Evolutionary conservation across 768 basidiomycete genomes (phyloP), one percentile per base, ranked within the genome.

Genomic region (Kwoniella sp.): DNA sequence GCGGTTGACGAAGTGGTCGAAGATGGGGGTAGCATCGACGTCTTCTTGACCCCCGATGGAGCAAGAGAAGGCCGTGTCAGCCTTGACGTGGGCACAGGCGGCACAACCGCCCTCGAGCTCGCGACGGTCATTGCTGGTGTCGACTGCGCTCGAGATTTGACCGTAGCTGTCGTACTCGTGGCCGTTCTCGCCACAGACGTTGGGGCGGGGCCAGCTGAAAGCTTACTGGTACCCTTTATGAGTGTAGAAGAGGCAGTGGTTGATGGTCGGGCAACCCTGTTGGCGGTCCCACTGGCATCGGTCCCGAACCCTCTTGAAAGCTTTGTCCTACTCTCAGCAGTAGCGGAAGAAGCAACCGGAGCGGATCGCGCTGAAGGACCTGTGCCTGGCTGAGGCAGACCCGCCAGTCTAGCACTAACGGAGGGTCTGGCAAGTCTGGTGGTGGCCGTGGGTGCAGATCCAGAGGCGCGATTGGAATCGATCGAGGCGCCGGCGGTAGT

Each of bases 101-200:
- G 5, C 45, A 13, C 41, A 12, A 20, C 31, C 20, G 55, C 22
- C 48, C 34, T 41, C 31, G 58, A 2, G n/a, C 30, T 31, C 25
- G 50, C 29, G 23, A 51, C 28, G 34, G 55, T 61, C 31, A 47
- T 28, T 8, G 69, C 66, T 11, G 69, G 66, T 4, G 66, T 71
- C 8, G 69, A 71, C 22, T 61, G 17, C 15, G 69, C 58, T 53
- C 69, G 50, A 5, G 54, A 29, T 41, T 64, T 45, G 11, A 17
- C 41, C 20, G 41, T 45, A 3, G 41, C 5, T 45, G 41, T 45
- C 3, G 41, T 17, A 3, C 11, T 20, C 8, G 41, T 9, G 11
- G 41, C 17, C 4, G 5, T 45, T 45, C 41, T 45, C 41, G 17
- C 17, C 41, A 4, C 20, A 3, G 11, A 8, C 11, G 41, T 20